Base-by-base conservation (phyloP, 768 basidiomycete genomes). In the Nevesoporus exiguus region DNA sequence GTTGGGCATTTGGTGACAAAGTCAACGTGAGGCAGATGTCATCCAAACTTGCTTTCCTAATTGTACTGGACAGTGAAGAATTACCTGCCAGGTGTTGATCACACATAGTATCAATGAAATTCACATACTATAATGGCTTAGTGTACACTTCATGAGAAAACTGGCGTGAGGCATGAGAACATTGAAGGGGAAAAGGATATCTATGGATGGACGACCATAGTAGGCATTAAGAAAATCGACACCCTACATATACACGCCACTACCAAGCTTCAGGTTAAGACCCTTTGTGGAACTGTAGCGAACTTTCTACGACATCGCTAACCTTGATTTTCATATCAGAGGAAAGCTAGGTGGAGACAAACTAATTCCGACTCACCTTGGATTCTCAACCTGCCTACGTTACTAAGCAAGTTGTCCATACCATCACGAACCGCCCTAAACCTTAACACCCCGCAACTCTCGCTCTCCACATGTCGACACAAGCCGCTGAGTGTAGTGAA, bases 391-490 rank as follows among this genome's bases (percentile, higher is more conserved):
- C 56, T 36, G 19, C 22, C 19, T 30, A 71, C 51, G 17, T 31
- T 19, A 2, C 62, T 51, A 7, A 71, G n/a, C 47, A 82, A 40
- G 0, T 52, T 31, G 25, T 77, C 66, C 71, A 84, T 69, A 14
- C 24, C 7, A 1, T 43, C 41, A 4, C 14, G 41, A 27, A 43
- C 41, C 24, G 24, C 60, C 54, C 8, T 72, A 64, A 83, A 84
- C 66, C 68, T 77, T 33, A 65, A 52, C 21, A 86, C 77, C 0
- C 80, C 81, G 64, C 86, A 88, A 25, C 57, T 68, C 58, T 78
- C 80, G 61, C 81, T 83, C 72, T 88, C 85, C 30, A 88, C 76
- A 64, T 88, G 85, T 69, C 83, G 80, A 41, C 78, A 78, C 49
- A 88, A 66, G 5, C 63, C 83, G 51, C 85, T 86, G 30, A 88